Evolutionary conservation across 805 yeast species (phyloP).

Genomic region (Cyberlindnera euphorbiae): DNA sequence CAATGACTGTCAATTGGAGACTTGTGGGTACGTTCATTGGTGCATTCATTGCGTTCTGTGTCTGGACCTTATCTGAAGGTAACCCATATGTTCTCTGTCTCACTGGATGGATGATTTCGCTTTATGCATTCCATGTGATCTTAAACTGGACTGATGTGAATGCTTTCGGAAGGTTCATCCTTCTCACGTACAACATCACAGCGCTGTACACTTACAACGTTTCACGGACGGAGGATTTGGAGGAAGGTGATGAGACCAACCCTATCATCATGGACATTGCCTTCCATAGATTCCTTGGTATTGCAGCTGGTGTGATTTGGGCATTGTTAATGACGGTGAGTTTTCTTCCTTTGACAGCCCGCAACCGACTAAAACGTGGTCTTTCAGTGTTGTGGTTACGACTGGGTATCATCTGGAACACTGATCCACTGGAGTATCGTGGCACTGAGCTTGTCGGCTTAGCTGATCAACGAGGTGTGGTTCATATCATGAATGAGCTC

Average conservation of each 20-base stretch:
- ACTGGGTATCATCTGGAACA: conserved; percentile 76
- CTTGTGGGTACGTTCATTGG: conserved; percentile 74
- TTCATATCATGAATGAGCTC: conserved; percentile 54
- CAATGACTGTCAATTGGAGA: conserved; percentile 71
- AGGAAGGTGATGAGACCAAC: conserved; percentile 52
- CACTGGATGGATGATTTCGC: conserved; percentile 37
- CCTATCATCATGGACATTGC: conserved; percentile 75
- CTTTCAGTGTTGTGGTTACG: conserved; percentile 70
- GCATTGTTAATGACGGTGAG: conserved; percentile 64
- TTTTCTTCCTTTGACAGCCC: conserved; percentile 71
- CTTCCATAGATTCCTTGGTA: conserved; percentile 70
- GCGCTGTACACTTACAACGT: conserved; percentile 71
- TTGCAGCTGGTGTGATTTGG: conserved; percentile 70
- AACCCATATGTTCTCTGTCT: conserved; percentile 48
- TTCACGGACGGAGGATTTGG: conserved; percentile 51
- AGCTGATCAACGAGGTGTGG: conserved; percentile 36
- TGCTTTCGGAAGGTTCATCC: conserved; percentile 64
- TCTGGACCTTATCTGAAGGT: conserved; percentile 58
- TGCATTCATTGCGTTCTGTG: conserved; percentile 51
- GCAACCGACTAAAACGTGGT: conserved; percentile 60
- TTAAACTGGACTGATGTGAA: conserved; percentile 56
- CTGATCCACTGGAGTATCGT: conserved; percentile 56
- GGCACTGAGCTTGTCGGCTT: conserved; percentile 24
- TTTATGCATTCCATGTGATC: conserved; percentile 48
- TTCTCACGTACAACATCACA: conserved; percentile 73